Evolutionary conservation across 345 rosid genomes (phyloP), one percentile per base, ranked within the genome.

Genomic region (Salix exigua): DNA sequence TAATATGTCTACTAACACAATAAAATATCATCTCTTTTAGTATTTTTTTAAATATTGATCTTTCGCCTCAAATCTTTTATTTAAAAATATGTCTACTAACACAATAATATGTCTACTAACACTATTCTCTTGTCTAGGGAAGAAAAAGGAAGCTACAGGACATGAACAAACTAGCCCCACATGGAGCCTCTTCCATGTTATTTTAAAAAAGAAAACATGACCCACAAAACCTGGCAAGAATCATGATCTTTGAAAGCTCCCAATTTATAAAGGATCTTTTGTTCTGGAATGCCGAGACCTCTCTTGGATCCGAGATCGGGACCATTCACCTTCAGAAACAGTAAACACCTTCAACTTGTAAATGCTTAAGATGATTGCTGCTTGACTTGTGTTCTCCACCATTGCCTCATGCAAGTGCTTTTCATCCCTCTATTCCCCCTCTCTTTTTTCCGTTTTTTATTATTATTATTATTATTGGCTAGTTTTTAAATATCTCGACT

Each of bases 221-320:
- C 70, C 77, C 70, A 74, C 77, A 31, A 64, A 40, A 21, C 42
- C 77, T 70, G 77, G 77, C 77, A 74, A 64, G 77, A 74, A 63
- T 46, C 70, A 64, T 31, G 77, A 44, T 63, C 46, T 28, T 7
- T 30, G 68, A 73, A 73, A 73, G 76, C 61, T 73, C 44, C 61
- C 40, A 40, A 12, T 6, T 19, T 11, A 63, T 28, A 73, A 63
- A 73, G 76, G 69, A 73, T 63, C 76, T 73, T 73, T 73, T 28
- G 76, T 73, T 28, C n/a, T 30, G 37, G 40, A 55, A 55, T 55
- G 21, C 48, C 48, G 35, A 6, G 26, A 3, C 48, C 75, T 37
- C 37, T 72, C 50, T 58, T 16, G 50, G 48, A 33, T 55, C 46
- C 23, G 74, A 55, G 65, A 25, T 25, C 7, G 66, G 48, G 64